A percentile compares a stretch with the other conserved stretches of the same genome.
phyloP scores from a whole-genome alignment of 2,329 filamentous ascomycete species.

The Allantophomopsis lycopodina region DNA sequence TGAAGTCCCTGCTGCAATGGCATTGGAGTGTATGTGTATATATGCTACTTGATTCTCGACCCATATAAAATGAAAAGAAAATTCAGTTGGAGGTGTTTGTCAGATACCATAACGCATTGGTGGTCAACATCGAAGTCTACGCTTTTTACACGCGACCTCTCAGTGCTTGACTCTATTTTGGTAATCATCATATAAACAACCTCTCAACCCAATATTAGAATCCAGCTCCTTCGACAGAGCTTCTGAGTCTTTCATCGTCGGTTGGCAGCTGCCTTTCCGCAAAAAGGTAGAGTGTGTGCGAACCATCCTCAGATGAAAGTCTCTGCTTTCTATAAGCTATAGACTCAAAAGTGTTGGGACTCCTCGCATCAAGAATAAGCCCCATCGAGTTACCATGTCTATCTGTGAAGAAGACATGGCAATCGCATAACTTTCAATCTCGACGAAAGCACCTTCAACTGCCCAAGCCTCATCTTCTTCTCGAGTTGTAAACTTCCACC shows the following conservation, averaged over 20 bases:
- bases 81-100: conserved; percentile 18
- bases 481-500: too few species aligned
- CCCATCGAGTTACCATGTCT: conserved; percentile 92
- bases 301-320: conserved; percentile 13
- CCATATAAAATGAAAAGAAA: conserved; percentile 6
- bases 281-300: conserved; percentile 14
- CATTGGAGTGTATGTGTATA: too few species aligned
- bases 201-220: conserved; percentile 20
- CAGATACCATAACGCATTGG: conserved; percentile 34
- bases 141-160: conserved; percentile 35
- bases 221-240: conserved; percentile 60
- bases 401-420: conserved; percentile 31
- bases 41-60: too few species aligned
- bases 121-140: conserved; percentile 27
- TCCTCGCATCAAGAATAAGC: conserved; percentile 99
- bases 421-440: conserved; percentile 99
- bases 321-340: conserved; percentile 40
- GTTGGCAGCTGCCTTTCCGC: conserved; percentile 18
- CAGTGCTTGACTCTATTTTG: conserved; percentile 99
- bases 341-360: conserved; percentile 34
- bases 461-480: conserved; percentile 16
- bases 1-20: too few species aligned
- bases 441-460: conserved; percentile 66
- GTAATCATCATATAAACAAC: conserved; percentile 61
- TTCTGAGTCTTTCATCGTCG: conserved; percentile 23